Percentiles rank a stretch among this genome's conserved stretches.
phyloP scores from a whole-genome alignment of 495 filamentous ascomycete genomes.

The Penicillium argentinense region DNA sequence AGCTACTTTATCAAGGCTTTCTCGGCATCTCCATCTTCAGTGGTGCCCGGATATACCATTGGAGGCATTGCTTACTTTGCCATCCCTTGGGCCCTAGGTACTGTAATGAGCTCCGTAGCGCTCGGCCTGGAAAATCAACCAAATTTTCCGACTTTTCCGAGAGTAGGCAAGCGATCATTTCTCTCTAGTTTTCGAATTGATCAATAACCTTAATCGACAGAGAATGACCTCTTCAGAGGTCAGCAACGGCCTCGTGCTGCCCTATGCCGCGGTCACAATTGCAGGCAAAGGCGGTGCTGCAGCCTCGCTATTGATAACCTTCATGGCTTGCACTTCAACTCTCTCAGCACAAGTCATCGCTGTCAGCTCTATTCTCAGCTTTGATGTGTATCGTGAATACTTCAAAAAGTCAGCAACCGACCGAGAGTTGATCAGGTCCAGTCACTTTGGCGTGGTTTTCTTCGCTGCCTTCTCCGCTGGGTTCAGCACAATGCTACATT shows the following conservation, averaged over 20 bases:
- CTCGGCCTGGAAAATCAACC: slow-evolving; percentile 41
- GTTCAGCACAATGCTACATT: slow-evolving; percentile 39
- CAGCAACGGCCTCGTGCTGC: slow-evolving; percentile 38
- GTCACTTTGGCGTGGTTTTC: slow-evolving; percentile 46
- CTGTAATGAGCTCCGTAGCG: slow-evolving; percentile 41
- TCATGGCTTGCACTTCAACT: slow-evolving; percentile 48
- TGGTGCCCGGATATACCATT: slow-evolving; percentile 45
- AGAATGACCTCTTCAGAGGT: slow-evolving; percentile 42
- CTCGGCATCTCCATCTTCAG: slow-evolving; percentile 35
- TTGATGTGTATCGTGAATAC: slow-evolving; percentile 46
- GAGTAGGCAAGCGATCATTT: no score
- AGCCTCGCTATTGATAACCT: slow-evolving; percentile 41
- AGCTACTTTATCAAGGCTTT: slow-evolving; percentile 51
- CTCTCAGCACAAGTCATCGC: slow-evolving; percentile 45
- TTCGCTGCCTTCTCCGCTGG: slow-evolving; percentile 41
- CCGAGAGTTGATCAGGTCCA: slow-evolving; percentile 34
- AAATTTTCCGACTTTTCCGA: slow-evolving; percentile 44
- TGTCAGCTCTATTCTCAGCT: slow-evolving; percentile 41
- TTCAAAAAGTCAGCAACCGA: slow-evolving; percentile 43
- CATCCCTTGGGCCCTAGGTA: slow-evolving; percentile 45
- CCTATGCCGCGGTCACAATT: slow-evolving; percentile 42
- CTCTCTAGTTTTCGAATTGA: no score
- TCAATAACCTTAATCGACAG: slow-evolving; percentile 14
- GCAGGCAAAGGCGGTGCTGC: slow-evolving; percentile 45
- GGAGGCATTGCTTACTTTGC: slow-evolving; percentile 46